Percentiles rank a stretch among this genome's conserved stretches.
These are phyloP conservation scores for Petunia secreta DNA, from an alignment of 257 asterid genomes.

Conservation along the genomic window DNA sequence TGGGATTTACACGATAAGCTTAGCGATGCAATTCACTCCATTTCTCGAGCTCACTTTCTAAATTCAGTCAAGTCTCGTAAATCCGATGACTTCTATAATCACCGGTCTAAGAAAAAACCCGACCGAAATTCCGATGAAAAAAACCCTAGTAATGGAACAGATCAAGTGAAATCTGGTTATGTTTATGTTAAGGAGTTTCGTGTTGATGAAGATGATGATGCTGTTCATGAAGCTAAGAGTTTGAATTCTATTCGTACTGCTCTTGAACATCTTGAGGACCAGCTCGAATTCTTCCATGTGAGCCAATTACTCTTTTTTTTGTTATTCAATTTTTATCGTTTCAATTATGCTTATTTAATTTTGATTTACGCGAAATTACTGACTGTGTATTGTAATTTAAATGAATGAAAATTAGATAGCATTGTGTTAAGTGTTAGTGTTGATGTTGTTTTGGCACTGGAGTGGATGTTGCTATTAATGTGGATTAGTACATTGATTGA, in stretches of 20 bases:
- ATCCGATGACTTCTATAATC: conserved; percentile 45
- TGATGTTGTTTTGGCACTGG: neutral
- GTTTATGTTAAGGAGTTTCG: conserved; percentile 77
- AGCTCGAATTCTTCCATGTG: conserved; percentile 90
- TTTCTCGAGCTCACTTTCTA: conserved; percentile 82
- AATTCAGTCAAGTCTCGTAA: conserved; percentile 65
- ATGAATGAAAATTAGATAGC: neutral
- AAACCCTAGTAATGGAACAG: neutral
- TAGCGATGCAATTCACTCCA: conserved; percentile 92
- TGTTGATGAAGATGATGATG: conserved; percentile 63
- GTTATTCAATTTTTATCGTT: neutral
- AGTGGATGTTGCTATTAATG: neutral
- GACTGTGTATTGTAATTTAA: neutral
- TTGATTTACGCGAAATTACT: neutral
- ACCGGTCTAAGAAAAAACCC: conserved; percentile 42
- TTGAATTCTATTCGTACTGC: conserved; percentile 85
- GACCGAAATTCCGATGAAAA: conserved; percentile 38
- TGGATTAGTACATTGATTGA: neutral
- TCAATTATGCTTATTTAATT: neutral
- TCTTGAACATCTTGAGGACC: conserved; percentile 93
- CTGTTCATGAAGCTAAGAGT: conserved; percentile 90
- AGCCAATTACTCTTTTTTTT: neutral
- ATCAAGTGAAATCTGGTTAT: conserved; percentile 52
- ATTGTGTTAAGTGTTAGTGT: neutral
- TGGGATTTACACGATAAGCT: conserved; percentile 98